These are phyloP conservation scores for Fusarium falciforme DNA, from an alignment of 2,329 filamentous ascomycete species.

Conservation along the genomic window DNA sequence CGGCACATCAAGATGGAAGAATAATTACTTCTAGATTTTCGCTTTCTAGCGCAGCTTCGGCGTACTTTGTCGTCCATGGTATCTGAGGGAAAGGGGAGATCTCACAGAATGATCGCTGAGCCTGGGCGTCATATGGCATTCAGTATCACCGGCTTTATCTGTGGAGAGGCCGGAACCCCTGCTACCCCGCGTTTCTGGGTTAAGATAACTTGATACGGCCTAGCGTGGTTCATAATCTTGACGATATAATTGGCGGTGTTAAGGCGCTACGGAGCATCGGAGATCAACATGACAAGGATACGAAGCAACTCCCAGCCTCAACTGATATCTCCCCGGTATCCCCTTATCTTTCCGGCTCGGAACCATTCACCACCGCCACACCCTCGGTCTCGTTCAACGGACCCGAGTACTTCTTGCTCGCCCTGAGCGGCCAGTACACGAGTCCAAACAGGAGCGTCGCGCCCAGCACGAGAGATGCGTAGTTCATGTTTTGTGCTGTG, in stretches of 20 bases:
- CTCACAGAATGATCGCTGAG: neutral
- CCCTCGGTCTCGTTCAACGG: conserved; percentile 20
- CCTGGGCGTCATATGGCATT: too few relatives aligned
- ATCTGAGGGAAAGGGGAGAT: neutral
- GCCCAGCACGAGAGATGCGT: conserved; percentile 25
- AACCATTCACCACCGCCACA: neutral
- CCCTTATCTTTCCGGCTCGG: neutral
- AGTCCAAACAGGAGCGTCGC: conserved; percentile 24
- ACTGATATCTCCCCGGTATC: neutral
- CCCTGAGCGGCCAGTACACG: conserved; percentile 30
- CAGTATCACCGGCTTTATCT: neutral
- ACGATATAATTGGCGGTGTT: neutral
- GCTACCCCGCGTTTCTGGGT: neutral
- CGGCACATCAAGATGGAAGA: too few relatives aligned
- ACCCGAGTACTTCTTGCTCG: conserved; percentile 23
- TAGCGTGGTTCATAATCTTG: neutral
- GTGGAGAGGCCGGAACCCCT: neutral
- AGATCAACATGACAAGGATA: neutral
- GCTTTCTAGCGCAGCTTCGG: neutral
- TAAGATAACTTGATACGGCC: neutral
- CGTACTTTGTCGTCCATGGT: neutral
- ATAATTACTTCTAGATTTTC: conserved; percentile 15
- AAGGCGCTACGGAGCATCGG: neutral
- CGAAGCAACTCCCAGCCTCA: neutral
- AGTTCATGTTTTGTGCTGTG: neutral